A percentile compares a stretch with the other conserved stretches of the same genome.
Conservation (phyloP, 208 protist genomes). For the Acanthamoeba castellanii region DNA sequence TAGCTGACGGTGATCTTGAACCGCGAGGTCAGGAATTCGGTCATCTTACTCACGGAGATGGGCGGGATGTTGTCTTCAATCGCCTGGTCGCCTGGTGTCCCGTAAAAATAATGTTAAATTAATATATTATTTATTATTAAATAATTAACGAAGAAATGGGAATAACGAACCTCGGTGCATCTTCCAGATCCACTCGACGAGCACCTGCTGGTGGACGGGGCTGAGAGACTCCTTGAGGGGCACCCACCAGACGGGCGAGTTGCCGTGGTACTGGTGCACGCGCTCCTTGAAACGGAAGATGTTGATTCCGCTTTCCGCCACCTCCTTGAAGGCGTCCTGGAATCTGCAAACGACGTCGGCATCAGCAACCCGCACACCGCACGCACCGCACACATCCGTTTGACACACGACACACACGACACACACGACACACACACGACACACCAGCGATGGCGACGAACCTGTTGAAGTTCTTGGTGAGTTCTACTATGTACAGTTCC, state of each 20-base stretch:
- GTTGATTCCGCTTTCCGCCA: conserved; percentile 20
- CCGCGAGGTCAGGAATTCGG: conserved; percentile 10
- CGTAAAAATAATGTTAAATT: not conserved
- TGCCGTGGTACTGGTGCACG: conserved; percentile 32
- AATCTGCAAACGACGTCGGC: not conserved
- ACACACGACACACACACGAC: too few relatives aligned
- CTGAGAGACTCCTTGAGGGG: not conserved
- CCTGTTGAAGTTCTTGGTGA: conserved; percentile 56
- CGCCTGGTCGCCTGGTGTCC: not conserved
- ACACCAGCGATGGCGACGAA: not conserved
- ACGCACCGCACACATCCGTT: not conserved
- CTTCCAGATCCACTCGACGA: conserved; percentile 32
- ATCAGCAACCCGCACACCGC: not conserved
- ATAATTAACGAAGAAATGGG: too few relatives aligned
- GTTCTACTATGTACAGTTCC: conserved; percentile 25
- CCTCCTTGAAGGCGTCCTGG: conserved; percentile 44
- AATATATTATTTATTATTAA: not conserved
- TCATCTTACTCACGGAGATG: not conserved
- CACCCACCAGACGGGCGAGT: conserved; percentile 30
- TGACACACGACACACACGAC: too few relatives aligned
- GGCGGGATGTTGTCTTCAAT: conserved; percentile 12
- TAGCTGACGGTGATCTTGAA: conserved; percentile 33
- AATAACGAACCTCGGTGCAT: conserved; percentile 42
- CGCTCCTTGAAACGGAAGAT: conserved; percentile 56
- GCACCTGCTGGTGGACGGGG: not conserved